Evolutionary conservation across 1,139 yeast genomes (phyloP).

Genomic region (Barnettozyma hawaiiensis): DNA sequence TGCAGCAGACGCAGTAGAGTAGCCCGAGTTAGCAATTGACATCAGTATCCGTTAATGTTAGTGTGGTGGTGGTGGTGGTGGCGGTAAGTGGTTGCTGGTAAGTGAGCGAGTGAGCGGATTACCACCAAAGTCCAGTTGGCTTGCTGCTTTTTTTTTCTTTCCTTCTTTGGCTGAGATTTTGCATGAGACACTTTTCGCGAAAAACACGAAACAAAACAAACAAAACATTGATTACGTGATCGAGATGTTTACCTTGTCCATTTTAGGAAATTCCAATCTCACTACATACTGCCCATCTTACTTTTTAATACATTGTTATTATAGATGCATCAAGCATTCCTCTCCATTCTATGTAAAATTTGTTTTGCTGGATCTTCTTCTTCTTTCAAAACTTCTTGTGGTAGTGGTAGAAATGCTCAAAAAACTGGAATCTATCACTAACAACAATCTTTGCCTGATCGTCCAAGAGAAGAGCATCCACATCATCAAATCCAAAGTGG

Average conservation of each 20-base stretch:
- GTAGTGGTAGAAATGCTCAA: constrained; percentile 29
- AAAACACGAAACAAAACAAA: too few relatives aligned
- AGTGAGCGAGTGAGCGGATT: too few relatives aligned
- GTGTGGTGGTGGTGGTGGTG: background rate
- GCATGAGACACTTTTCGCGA: constrained; percentile 1
- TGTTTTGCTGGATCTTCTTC: background rate
- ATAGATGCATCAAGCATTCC: background rate
- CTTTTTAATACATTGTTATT: background rate
- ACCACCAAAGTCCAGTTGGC: too few relatives aligned
- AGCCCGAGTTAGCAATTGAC: constrained; percentile 14
- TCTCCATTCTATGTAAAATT: background rate
- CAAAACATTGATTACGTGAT: background rate
- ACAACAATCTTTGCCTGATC: constrained; percentile 16
- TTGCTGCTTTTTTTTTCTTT: background rate
- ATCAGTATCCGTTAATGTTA: background rate
- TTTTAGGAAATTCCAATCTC: too few relatives aligned
- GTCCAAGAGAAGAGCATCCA: constrained; percentile 27
- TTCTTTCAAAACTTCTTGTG: constrained; percentile 29
- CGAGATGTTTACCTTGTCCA: too few relatives aligned
- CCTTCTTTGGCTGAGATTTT: too few relatives aligned
- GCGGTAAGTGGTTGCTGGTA: too few relatives aligned
- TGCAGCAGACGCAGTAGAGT: constrained; percentile 8
- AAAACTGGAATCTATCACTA: constrained; percentile 30
- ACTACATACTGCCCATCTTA: background rate
- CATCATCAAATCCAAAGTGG: constrained; percentile 45